Base-by-base conservation (phyloP, 805 yeast genomes). In the Wickerhamiella azymoides region DNA sequence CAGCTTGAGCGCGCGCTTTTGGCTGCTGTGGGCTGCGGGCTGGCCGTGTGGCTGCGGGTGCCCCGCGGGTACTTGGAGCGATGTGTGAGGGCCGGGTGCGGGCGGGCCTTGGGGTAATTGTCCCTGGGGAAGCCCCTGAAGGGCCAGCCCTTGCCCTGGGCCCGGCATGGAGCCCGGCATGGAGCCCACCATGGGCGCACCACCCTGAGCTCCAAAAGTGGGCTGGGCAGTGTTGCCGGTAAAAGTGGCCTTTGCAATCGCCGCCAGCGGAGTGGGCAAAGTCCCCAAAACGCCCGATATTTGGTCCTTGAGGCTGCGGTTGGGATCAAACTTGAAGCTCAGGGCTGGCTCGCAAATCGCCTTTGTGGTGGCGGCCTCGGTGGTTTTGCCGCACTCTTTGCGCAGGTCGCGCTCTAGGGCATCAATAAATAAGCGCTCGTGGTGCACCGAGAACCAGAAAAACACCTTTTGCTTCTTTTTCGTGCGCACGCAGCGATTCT, bases 381-480 rank as follows among this genome's bases (percentile, higher is more conserved):
- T 27, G 41, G 36, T 38, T 18, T 40, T 21, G 45, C 67, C 43
- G 24, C 57, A 60, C 59, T 88, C 96, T 54, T 82, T 78, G 63
- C 84, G 86, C 58, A 88, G 64, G 60, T 92, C 97, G 55, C 97
- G 71, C 60, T 88, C 96, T 39, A 92, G 65, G 0, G 96, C 96
- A 62, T 92, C 97, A 2, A 85, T 77, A 72, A 92, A 88, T 38
- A 89, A 67, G 58, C 81, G 78, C 58, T 88, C 95, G 62, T 89
- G 97, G 19, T 92, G 92, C 9, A 92, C 96, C 58, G 88, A 81
- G 61, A 83, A 86, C 97, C 97, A 92, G 62, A 81, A 85, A 60
- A 89, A 89, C 37, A 89, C 96, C 59, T 92, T 89, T 61, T 89
- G 98, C 58, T 92, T 89, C 71, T 89, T 89, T 57, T 89, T 96